A percentile compares a stretch with the other conserved stretches of the same genome.
Conservation (phyloP, 176 grass and related monocot species). For the Avena insularis region DNA sequence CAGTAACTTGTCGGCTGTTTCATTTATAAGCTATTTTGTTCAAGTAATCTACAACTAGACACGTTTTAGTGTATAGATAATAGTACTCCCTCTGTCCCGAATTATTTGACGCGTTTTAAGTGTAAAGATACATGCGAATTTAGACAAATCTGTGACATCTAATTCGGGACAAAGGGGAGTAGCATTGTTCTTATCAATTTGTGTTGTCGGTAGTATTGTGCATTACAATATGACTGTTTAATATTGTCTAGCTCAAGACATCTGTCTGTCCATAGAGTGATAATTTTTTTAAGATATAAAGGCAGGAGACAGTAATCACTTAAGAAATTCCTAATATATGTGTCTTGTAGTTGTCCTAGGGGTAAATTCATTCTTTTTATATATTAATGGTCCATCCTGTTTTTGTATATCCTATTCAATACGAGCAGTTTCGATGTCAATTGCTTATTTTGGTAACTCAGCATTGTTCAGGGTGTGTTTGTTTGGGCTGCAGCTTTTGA, state of each 20-base stretch:
- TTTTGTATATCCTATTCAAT: background rate
- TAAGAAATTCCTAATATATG: slow-evolving; percentile 1
- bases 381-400: slow-evolving; percentile 8
- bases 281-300: slow-evolving; percentile 5
- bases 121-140: too few relatives aligned
- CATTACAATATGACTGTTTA: background rate
- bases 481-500: too few relatives aligned
- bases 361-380: background rate
- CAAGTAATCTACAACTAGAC: background rate
- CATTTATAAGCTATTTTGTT: background rate
- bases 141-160: too few relatives aligned
- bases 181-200: background rate
- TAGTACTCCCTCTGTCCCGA: background rate
- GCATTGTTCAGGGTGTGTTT: background rate
- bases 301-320: background rate
- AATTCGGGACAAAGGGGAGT: too few relatives aligned
- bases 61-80: background rate
- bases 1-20: background rate
- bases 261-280: background rate
- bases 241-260: background rate
- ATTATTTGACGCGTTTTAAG: too few relatives aligned
- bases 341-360: background rate
- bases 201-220: background rate
- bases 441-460: background rate
- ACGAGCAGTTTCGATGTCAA: background rate